These are phyloP conservation scores for Orobanche coerulescens DNA, from an alignment of 257 asterid genomes.

Conservation along the genomic window DNA sequence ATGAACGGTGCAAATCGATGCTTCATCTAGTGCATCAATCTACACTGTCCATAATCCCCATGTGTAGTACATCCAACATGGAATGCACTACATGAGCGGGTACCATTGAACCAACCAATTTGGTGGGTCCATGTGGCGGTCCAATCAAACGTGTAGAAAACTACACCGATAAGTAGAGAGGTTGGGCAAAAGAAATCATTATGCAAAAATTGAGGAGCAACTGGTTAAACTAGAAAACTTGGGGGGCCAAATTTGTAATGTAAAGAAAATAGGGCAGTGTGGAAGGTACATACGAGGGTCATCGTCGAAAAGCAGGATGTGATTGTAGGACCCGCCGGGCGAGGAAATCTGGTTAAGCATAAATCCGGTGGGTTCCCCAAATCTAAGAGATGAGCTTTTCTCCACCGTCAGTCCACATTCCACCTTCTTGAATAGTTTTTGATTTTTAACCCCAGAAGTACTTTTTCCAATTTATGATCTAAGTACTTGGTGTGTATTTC, in stretches of 20 bases:
- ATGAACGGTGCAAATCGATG: too few species aligned
- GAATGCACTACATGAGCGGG: too few species aligned
- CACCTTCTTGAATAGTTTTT: background rate
- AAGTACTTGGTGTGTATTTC: too few species aligned
- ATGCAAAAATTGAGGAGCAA: background rate
- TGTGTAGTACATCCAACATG: too few species aligned
- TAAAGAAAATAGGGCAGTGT: slow-evolving; percentile 6
- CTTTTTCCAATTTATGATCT: too few species aligned
- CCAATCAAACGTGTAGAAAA: background rate
- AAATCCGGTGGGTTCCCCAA: slow-evolving; percentile 36
- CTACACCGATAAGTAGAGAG: background rate
- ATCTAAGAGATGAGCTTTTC: slow-evolving; percentile 41
- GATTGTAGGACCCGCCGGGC: slow-evolving; percentile 20
- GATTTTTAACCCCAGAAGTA: too few species aligned
- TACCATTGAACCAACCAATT: too few species aligned
- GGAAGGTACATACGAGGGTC: slow-evolving; percentile 19
- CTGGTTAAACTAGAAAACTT: background rate
- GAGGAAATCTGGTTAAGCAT: slow-evolving; percentile 27
- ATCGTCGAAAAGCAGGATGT: slow-evolving; percentile 26
- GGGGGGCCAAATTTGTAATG: background rate
- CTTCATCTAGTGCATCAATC: too few species aligned
- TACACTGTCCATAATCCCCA: too few species aligned
- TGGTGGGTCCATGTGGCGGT: slow-evolving; percentile 22
- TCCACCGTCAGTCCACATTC: background rate
- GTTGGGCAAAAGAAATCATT: slow-evolving; percentile 8